Base-by-base conservation (phyloP, 768 basidiomycete genomes). In the Sarcomyxa edulis region DNA sequence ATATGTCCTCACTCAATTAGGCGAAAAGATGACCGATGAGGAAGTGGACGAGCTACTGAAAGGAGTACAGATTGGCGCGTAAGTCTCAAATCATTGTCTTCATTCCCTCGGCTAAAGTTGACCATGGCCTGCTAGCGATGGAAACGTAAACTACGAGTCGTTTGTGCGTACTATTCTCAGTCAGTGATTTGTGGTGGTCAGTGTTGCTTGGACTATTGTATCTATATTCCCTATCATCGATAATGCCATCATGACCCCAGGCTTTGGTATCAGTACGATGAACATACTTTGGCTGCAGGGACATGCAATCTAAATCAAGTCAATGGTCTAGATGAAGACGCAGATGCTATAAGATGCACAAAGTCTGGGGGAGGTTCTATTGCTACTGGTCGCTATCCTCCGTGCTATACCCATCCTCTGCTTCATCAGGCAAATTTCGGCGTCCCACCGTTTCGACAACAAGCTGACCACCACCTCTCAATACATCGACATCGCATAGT, bases 31-130 rank as follows among this genome's bases (percentile, higher is more conserved):
- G 91, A 60, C 82, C 6, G 93, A 98, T 56, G 90, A 93, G 48
- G 96, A 98, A 66, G 96, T 97, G 14, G 95, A 98, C 55, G 96
- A 99, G 63, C 71, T 99, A 50, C 71, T 99, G 51, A 97, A 97
- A 64, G 93, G 93, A 19, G 90, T 94, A 23, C 90, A 94, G 63
- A 80, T 96, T 40, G 87, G 86, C 61, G 69, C 77, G 85, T 91
- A 54, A 68, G 81, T 79, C 2, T 29, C 32, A 16, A 12, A 7
- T 11, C 18, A 29, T 11, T 31, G 5, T 32, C 16, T 14, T 24
- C 10, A 7, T 41, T 4, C 16, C 19, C 16, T n/a, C 12, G 15
- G 8, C 7, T 19, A 22, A 18, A n/a, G 25, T 28, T 45, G 20
- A 35, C 36, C 12, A 5, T 12, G 4, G 9, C 33, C 21, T 18